phyloP scores from a whole-genome alignment of 2,329 filamentous ascomycete species.

The Fusarium circinatum region DNA sequence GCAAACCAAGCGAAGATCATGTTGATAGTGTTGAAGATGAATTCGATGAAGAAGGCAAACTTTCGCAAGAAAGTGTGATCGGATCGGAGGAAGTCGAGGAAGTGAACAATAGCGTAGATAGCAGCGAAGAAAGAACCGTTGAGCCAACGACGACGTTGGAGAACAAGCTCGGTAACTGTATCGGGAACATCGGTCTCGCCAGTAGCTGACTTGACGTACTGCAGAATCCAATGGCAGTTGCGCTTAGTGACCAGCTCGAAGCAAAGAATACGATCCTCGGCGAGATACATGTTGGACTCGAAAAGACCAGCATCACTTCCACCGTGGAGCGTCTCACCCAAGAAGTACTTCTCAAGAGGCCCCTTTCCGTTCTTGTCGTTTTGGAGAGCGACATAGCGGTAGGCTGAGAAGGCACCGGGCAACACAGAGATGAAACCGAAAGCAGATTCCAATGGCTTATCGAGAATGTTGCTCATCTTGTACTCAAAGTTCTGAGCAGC shows the following conservation, averaged over 20 bases:
- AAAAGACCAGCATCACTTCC: constrained; percentile 94
- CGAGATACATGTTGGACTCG: constrained; percentile 99
- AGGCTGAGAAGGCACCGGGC: constrained; percentile 97
- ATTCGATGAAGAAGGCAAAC: constrained; percentile 90
- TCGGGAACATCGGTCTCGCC: constrained; percentile 98
- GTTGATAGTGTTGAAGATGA: constrained; percentile 92
- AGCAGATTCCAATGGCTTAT: constrained; percentile 95
- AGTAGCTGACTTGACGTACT: constrained; percentile 97
- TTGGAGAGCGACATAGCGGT: constrained; percentile 92
- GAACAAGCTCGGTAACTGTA: constrained; percentile 91
- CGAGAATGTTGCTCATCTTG: constrained; percentile 99
- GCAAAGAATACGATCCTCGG: constrained; percentile 97
- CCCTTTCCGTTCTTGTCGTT: constrained; percentile 96
- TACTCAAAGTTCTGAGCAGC: constrained; percentile 99
- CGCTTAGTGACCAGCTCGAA: constrained; percentile 98
- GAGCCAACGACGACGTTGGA: constrained; percentile 95
- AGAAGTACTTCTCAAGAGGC: constrained; percentile 95
- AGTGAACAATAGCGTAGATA: constrained; percentile 93
- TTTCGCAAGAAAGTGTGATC: constrained; percentile 90
- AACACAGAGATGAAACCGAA: constrained; percentile 98
- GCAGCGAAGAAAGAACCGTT: constrained; percentile 99
- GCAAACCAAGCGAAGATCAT: constrained; percentile 99
- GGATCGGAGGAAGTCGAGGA: constrained; percentile 94
- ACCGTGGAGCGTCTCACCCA: constrained; percentile 94
- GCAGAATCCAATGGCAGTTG: constrained; percentile 96